Base-by-base conservation (phyloP, 768 basidiomycete species). In the Agrocybe pediades region DNA sequence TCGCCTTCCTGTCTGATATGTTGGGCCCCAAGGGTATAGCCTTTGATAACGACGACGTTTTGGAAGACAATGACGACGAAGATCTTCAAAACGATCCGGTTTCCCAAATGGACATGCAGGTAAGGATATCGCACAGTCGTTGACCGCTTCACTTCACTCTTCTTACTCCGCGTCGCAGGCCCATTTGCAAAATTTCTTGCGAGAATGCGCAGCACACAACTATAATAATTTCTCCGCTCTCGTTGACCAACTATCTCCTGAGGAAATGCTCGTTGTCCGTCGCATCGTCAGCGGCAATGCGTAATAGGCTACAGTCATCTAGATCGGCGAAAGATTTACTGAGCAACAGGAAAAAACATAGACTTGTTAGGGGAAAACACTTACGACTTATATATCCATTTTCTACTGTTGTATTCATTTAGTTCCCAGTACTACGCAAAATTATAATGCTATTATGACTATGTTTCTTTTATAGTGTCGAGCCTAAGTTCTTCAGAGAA, bases 21-120 rank as follows among this genome's bases (percentile, higher is more conserved):
- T 79, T 94, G 45, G 87, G 88, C 9, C 84, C 86, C 1, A 85
- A 82, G 45, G 89, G 86, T 7, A 77, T 83, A 62, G 81, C 86
- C 21, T 83, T 88, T 61, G 90, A 91, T 62, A 88, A 87, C 57
- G 90, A 92, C 61, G 86, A 88, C 41, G 76, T 86, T n/a, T 70
- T 87, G 45, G 82, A 88, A 15, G 84, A 83, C 41, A 83, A 78
- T 40, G 88, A 87, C 58, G 95, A 98, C 65, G 92, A 95, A 57
- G 95, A 98, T 66, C 77, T 98, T 44, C 84, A 83, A 72, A 84
- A 81, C 49, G 96, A 98, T 69, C 87, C 91, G 4, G 77, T 97
- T 51, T 91, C 88, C 20, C 85, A 87, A 53, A 87, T 98, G 65
- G 92, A 98, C 62, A 84, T 98, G 74, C 75, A 78, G 75, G 81